Conservation (phyloP, 306 rosid genomes). For the Cucumis cinereus region DNA sequence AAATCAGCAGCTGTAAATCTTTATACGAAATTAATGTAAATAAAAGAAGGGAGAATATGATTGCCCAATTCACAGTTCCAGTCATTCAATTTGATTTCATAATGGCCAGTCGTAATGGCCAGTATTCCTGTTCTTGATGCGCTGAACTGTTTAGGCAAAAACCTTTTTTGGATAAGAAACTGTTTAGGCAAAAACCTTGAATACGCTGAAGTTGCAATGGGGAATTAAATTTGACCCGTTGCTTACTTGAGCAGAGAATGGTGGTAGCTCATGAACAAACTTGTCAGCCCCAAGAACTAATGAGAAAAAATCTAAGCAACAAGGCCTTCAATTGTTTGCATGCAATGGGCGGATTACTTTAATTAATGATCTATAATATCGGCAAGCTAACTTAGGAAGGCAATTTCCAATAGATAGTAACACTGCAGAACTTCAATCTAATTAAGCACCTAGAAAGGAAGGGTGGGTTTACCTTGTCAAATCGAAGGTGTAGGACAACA, state of each 20-base stretch:
- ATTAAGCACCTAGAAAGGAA: not conserved
- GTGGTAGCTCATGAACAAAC: not conserved
- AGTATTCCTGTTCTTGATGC: not conserved
- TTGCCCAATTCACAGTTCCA: not conserved
- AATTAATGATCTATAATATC: not conserved
- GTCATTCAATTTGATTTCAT: not conserved
- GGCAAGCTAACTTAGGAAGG: not conserved
- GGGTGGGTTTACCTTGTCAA: conserved; percentile 61
- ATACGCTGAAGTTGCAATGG: not conserved
- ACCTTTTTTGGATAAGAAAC: too few species aligned
- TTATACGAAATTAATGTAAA: not conserved
- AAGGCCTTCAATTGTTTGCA: not conserved
- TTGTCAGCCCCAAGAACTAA: not conserved
- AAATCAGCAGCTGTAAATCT: not conserved
- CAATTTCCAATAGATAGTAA: not conserved
- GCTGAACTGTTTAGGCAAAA: not conserved
- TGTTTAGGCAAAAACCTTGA: not conserved
- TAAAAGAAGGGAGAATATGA: not conserved
- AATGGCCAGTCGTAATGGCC: not conserved
- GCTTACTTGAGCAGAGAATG: not conserved
- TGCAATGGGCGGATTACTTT: not conserved
- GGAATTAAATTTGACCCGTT: not conserved
- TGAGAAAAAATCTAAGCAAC: not conserved
- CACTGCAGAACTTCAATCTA: not conserved
- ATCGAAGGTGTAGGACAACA: conserved; percentile 85